These are phyloP conservation scores for Colletotrichum sp. DNA, from an alignment of 2,329 filamentous ascomycete species.

Conservation along the genomic window DNA sequence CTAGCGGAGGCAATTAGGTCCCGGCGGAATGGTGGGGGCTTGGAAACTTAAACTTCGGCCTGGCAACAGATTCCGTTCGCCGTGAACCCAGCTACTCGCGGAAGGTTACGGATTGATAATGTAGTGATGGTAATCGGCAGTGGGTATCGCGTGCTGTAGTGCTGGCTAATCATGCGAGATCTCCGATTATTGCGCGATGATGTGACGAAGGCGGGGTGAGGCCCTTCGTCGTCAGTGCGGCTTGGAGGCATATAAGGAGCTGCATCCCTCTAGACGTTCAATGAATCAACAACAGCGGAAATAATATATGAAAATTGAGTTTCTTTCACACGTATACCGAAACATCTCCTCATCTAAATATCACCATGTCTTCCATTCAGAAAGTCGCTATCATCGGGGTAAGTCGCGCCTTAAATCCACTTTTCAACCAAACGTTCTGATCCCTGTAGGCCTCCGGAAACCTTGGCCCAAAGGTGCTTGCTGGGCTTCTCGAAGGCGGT, in stretches of 20 bases:
- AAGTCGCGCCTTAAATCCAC: conserved; percentile 9
- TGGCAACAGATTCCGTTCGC: background rate
- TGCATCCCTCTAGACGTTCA: background rate
- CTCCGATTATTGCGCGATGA: conserved; percentile 7
- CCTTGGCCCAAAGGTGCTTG: conserved; percentile 33
- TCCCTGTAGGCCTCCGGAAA: conserved; percentile 34
- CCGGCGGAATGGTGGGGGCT: background rate
- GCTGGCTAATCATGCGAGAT: background rate
- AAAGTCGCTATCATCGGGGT: conserved; percentile 41
- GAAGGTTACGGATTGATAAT: background rate
- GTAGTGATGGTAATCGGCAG: background rate
- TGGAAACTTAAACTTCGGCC: background rate
- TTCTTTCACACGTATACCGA: background rate
- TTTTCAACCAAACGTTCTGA: background rate
- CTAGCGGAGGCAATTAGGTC: background rate
- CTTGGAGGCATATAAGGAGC: background rate
- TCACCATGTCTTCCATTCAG: conserved; percentile 30
- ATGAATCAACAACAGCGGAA: background rate
- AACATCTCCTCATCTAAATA: background rate
- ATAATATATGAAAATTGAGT: background rate
- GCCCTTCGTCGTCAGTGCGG: background rate
- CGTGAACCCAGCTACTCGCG: background rate
- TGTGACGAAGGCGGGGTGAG: background rate
- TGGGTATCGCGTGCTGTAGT: background rate
- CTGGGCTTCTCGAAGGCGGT: conserved; percentile 33